Evolutionary conservation across 2,329 filamentous ascomycete species (phyloP).

Genomic region (Phialophora chinensis): DNA sequence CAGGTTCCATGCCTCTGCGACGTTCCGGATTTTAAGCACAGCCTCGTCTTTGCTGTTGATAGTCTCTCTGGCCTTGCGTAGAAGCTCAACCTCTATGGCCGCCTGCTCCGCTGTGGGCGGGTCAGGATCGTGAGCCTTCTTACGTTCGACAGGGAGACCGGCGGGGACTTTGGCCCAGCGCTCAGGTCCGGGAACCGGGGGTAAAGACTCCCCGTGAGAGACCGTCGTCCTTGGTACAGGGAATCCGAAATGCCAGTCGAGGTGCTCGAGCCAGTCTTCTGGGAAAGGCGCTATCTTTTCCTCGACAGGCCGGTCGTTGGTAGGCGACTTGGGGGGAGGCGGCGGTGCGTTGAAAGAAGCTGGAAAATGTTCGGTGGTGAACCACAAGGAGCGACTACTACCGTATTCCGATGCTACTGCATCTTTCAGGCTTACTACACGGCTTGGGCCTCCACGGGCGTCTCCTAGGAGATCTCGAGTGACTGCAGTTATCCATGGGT

Average conservation of each 20-base stretch:
- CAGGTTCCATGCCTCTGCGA: conserved; percentile 62
- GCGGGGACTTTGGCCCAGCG: conserved; percentile 55
- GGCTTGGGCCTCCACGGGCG: conserved; percentile 66
- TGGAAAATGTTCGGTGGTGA: conserved; percentile 70
- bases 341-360: conserved; percentile 40
- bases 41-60: conserved; percentile 49
- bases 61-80: conserved; percentile 57
- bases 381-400: conserved; percentile 74
- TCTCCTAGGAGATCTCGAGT: conserved; percentile 72
- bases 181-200: conserved; percentile 65
- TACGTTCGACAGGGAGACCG: conserved; percentile 47
- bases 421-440: conserved; percentile 79
- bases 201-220: conserved; percentile 62
- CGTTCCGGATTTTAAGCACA: conserved; percentile 50
- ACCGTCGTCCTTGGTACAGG: conserved; percentile 64
- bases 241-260: conserved; percentile 93
- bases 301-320: conserved; percentile 36
- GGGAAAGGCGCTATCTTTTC: conserved; percentile 53
- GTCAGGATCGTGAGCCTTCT: conserved; percentile 46
- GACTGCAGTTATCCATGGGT: conserved; percentile 76
- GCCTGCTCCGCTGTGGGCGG: conserved; percentile 49
- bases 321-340: conserved; percentile 41
- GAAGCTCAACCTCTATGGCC: conserved; percentile 53
- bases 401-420: conserved; percentile 73
- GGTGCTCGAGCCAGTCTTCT: conserved; percentile 59